phyloP scores from a whole-genome alignment of 208 protist genomes.

The Vickermania ingenoplastis region DNA sequence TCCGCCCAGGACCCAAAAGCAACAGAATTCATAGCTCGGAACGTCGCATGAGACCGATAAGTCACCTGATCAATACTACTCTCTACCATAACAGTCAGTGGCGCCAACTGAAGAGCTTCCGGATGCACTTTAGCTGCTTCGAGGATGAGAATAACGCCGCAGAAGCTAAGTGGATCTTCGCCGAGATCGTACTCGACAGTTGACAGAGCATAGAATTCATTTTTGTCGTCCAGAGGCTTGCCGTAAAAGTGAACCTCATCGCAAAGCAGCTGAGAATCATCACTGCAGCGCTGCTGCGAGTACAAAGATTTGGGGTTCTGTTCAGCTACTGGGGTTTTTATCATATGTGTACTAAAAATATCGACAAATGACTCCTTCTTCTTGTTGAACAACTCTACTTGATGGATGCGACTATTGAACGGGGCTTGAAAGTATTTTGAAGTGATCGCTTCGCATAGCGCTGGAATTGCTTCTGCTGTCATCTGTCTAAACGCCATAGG shows the following conservation, averaged over 20 bases:
- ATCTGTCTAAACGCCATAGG: constrained; percentile 27
- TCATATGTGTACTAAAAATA: neutral
- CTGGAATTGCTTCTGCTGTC: constrained; percentile 7
- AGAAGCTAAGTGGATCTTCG: constrained; percentile 18
- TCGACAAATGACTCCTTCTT: neutral
- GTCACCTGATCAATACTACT: constrained; percentile 42
- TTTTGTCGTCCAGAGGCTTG: neutral
- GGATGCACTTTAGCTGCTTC: constrained; percentile 29
- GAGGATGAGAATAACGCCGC: constrained; percentile 38
- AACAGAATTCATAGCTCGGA: constrained; percentile 7
- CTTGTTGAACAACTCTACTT: neutral
- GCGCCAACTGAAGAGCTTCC: constrained; percentile 29
- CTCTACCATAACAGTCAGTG: constrained; percentile 32
- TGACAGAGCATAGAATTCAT: neutral
- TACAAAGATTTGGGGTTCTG: neutral
- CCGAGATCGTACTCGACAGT: constrained; percentile 33
- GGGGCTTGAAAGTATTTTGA: constrained; percentile 1
- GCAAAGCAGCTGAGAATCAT: neutral
- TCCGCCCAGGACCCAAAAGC: constrained; percentile 19
- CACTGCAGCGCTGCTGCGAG: neutral
- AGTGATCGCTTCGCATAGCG: constrained; percentile 9
- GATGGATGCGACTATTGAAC: neutral
- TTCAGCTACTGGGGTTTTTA: neutral
- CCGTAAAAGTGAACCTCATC: constrained; percentile 2
- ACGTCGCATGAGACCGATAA: constrained; percentile 13